phyloP scores from a whole-genome alignment of 495 filamentous ascomycete genomes.

The Aspergillus hancockii region DNA sequence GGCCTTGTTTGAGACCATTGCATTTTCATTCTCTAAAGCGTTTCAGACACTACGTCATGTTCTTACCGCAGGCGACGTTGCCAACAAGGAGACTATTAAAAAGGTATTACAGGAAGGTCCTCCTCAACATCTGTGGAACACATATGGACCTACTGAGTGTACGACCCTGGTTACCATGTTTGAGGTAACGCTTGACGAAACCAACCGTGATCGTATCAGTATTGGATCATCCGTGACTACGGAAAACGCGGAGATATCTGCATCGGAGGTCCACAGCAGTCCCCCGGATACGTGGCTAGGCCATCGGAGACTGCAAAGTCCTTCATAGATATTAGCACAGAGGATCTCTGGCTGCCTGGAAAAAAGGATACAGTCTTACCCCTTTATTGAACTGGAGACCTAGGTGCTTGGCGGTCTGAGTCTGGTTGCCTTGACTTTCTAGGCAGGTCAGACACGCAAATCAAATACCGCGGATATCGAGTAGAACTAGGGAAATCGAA shows the following conservation, averaged over 20 bases:
- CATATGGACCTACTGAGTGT: slow-evolving; percentile 9
- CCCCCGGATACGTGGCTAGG: slow-evolving; percentile 2
- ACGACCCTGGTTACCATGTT: slow-evolving; percentile 6
- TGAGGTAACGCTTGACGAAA: slow-evolving; percentile 1
- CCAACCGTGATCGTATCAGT: slow-evolving; percentile 7
- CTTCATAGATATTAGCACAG: background rate
- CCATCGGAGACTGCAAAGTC: background rate
- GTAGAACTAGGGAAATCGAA: slow-evolving; percentile 14
- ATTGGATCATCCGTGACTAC: slow-evolving; percentile 2
- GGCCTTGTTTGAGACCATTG: slow-evolving; percentile 1
- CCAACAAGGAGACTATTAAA: background rate
- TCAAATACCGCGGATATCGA: slow-evolving; percentile 11
- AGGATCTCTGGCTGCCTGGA: background rate
- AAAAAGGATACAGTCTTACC: background rate
- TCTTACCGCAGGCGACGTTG: background rate
- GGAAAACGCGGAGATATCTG: slow-evolving; percentile 7
- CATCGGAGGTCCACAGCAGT: slow-evolving; percentile 1
- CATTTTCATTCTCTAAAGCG: background rate
- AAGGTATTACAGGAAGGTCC: background rate
- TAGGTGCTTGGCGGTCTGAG: background rate
- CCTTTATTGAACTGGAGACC: slow-evolving; percentile 7
- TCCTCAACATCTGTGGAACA: slow-evolving; percentile 11
- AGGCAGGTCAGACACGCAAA: slow-evolving; percentile 12
- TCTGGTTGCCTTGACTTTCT: slow-evolving; percentile 1
- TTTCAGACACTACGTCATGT: slow-evolving; percentile 5